Conservation (phyloP, 1,139 yeast species). For the Scheffersomyces titani region DNA sequence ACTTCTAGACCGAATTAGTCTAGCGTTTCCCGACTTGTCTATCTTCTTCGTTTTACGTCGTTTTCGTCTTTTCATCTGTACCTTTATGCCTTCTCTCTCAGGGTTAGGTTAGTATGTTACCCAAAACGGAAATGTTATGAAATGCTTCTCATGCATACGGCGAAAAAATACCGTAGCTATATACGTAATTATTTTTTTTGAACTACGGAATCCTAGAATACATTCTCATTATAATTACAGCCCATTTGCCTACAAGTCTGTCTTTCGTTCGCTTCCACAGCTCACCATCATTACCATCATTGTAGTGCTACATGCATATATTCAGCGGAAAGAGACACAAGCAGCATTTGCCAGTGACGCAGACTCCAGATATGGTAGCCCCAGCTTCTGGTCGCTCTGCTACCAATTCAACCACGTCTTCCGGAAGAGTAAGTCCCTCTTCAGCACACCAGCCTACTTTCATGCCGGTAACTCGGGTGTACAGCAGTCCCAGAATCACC, state of each 20-base stretch:
- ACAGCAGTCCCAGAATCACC: neutral
- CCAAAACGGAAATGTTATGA: neutral
- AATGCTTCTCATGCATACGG: neutral
- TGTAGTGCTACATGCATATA: neutral
- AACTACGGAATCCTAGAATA: neutral
- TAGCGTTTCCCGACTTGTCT: neutral
- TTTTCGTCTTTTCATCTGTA: neutral
- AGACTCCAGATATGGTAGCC: neutral
- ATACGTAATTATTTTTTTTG: too few relatives aligned
- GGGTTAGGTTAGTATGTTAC: too few relatives aligned
- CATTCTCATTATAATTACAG: too few relatives aligned
- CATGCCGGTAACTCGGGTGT: neutral
- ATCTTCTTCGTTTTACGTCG: neutral
- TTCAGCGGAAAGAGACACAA: neutral
- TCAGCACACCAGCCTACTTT: neutral
- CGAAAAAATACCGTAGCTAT: neutral
- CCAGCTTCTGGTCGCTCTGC: neutral
- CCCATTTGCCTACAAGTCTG: neutral
- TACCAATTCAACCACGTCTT: neutral
- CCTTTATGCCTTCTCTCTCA: neutral
- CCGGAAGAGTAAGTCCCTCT: neutral
- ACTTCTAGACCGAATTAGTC: neutral
- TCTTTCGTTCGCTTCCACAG: neutral
- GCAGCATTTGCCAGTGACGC: neutral
- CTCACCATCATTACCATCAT: neutral